Evolutionary conservation across 2,329 filamentous ascomycete genomes (phyloP).

Genomic region (Didymella arachidicola): DNA sequence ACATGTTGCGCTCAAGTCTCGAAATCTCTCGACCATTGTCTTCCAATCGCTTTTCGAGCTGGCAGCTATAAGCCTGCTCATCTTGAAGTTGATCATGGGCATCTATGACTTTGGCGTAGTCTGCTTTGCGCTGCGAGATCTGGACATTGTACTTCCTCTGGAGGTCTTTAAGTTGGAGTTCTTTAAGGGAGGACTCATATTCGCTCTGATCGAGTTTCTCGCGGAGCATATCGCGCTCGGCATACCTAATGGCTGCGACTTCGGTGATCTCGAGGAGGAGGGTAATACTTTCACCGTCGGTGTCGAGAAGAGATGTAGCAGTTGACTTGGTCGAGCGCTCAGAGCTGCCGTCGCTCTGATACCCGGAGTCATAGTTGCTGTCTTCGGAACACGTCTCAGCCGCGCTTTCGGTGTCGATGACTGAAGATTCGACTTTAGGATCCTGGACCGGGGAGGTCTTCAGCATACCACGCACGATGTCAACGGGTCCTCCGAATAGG

Average conservation of each 20-base stretch:
- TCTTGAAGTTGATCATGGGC: not conserved
- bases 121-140: not conserved
- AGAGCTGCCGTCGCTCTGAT: not conserved
- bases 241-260: not conserved
- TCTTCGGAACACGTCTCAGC: not conserved
- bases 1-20: not conserved
- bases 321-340: not conserved
- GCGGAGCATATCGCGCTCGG: not conserved
- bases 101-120: not conserved
- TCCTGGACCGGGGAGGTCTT: no score
- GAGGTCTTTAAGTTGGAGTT: not conserved
- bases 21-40: not conserved
- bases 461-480: no score
- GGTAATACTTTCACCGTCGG: not conserved
- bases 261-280: not conserved
- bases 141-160: not conserved
- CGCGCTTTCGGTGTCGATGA: not conserved
- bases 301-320: not conserved
- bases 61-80: not conserved
- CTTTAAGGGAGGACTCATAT: not conserved
- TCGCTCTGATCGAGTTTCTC: not conserved
- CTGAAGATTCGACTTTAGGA: no score
- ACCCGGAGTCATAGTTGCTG: not conserved
- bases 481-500: no score
- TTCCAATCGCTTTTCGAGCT: not conserved